Percentiles rank a stretch among this genome's conserved stretches.
Conservation (phyloP, 148 eudicot species). For the Rhododendron simsii region DNA sequence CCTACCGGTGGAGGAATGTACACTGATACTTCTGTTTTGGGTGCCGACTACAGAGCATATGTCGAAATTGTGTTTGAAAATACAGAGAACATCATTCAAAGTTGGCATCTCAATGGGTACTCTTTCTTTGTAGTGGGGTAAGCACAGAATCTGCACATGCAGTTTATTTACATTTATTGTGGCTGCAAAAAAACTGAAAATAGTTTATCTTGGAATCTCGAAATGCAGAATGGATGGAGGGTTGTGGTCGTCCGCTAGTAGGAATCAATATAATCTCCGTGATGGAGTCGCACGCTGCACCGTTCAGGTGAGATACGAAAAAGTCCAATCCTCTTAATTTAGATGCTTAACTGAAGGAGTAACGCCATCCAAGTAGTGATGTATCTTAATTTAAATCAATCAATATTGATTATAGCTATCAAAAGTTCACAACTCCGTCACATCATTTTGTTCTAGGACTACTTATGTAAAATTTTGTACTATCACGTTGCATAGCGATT, state of each 20-base stretch:
- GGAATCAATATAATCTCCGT: slow-evolving; percentile 70
- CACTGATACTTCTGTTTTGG: slow-evolving; percentile 74
- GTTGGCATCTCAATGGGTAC: slow-evolving; percentile 86
- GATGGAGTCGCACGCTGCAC: slow-evolving; percentile 76
- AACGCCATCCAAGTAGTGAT: neutral
- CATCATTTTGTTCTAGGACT: neutral
- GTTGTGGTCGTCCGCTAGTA: slow-evolving; percentile 56
- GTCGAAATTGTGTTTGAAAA: slow-evolving; percentile 88
- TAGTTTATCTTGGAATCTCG: neutral
- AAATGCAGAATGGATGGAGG: slow-evolving; percentile 89
- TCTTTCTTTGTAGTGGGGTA: slow-evolving; percentile 94
- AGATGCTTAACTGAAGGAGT: neutral
- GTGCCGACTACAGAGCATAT: slow-evolving; percentile 59
- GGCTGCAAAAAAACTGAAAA: neutral
- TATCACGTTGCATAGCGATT: neutral
- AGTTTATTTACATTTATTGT: neutral
- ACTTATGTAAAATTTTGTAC: neutral
- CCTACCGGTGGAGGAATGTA: slow-evolving; percentile 52
- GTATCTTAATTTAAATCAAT: neutral
- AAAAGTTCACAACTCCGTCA: neutral
- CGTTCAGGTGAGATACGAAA: slow-evolving; percentile 47
- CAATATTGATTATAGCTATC: neutral
- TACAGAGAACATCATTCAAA: slow-evolving; percentile 62
- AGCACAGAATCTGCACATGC: slow-evolving; percentile 11
- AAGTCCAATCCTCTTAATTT: neutral